phyloP scores from a whole-genome alignment of 1,284 basidiomycete species.

The Boletellus deceptivus region DNA sequence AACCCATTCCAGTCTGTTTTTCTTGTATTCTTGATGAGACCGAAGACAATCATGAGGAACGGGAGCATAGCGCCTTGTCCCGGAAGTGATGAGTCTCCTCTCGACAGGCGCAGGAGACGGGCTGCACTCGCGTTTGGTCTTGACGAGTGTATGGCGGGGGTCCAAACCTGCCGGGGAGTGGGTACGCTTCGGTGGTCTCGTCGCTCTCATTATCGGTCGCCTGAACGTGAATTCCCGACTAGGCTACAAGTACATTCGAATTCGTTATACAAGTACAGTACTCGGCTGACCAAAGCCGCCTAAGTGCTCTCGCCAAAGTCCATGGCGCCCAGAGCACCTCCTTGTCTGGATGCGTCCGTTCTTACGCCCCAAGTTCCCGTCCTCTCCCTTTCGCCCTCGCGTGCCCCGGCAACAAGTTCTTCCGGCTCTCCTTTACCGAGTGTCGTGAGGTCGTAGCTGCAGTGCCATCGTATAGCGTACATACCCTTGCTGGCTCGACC shows the following conservation, averaged over 20 bases:
- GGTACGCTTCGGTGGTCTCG: slow-evolving; percentile 16
- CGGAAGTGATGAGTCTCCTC: slow-evolving; percentile 24
- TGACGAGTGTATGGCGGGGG: not conserved
- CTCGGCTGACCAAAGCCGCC: no score
- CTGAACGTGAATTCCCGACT: no score
- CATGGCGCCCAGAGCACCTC: not conserved
- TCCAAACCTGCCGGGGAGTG: not conserved
- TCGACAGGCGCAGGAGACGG: slow-evolving; percentile 13
- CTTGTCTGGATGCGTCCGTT: not conserved
- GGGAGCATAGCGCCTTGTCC: slow-evolving; percentile 28
- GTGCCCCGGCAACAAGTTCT: not conserved
- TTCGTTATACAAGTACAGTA: no score
- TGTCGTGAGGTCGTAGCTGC: not conserved
- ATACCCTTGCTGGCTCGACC: slow-evolving; percentile 1
- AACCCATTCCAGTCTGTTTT: slow-evolving; percentile 24
- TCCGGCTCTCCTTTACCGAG: not conserved
- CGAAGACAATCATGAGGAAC: slow-evolving; percentile 27
- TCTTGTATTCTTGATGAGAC: slow-evolving; percentile 18
- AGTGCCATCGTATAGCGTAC: not conserved
- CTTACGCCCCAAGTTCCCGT: not conserved
- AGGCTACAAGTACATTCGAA: no score
- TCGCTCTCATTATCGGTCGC: no score
- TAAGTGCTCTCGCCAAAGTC: no score
- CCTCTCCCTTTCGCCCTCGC: slow-evolving; percentile 3
- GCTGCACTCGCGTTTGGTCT: slow-evolving; percentile 24